These are phyloP conservation scores for Ceratorhiza oryzae-sativae DNA, from an alignment of 1,284 basidiomycete genomes.

Conservation along the genomic window DNA sequence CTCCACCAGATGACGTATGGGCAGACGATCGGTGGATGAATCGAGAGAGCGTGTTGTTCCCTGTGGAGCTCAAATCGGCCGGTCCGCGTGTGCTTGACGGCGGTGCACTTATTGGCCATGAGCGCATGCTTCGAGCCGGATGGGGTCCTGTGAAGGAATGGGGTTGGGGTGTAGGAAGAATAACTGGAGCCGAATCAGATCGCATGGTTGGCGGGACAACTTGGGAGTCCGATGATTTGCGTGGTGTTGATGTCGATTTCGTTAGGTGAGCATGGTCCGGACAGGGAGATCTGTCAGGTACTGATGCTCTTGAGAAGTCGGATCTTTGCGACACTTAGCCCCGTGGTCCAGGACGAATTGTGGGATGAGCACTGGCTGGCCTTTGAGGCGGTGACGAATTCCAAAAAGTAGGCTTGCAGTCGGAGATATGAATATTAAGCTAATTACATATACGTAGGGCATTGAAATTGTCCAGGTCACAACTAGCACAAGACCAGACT, in stretches of 20 bases:
- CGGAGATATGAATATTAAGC: slow-evolving; percentile 33
- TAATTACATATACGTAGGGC: slow-evolving; percentile 58
- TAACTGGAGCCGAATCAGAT: slow-evolving; percentile 47
- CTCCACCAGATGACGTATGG: slow-evolving; percentile 37
- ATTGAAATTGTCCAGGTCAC: slow-evolving; percentile 71
- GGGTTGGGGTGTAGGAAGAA: slow-evolving; percentile 61
- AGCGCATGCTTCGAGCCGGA: slow-evolving; percentile 63
- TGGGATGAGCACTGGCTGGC: slow-evolving; percentile 71
- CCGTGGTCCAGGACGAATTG: slow-evolving; percentile 53
- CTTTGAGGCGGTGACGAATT: slow-evolving; percentile 69
- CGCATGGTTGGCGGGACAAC: slow-evolving; percentile 52
- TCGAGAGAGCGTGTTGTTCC: slow-evolving; percentile 11
- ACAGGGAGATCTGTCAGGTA: neutral
- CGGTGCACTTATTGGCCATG: slow-evolving; percentile 69
- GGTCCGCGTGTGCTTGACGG: slow-evolving; percentile 50
- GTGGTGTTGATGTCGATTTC: slow-evolving; percentile 57
- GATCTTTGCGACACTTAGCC: slow-evolving; percentile 65
- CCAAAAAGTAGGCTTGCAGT: slow-evolving; percentile 61
- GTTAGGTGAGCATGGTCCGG: slow-evolving; percentile 50
- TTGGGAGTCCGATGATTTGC: slow-evolving; percentile 61
- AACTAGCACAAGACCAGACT: slow-evolving; percentile 68
- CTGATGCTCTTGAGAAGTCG: slow-evolving; percentile 47
- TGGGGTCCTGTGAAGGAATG: slow-evolving; percentile 75
- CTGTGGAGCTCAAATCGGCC: slow-evolving; percentile 20
- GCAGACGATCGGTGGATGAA: slow-evolving; percentile 37